Base-by-base conservation (phyloP, 495 filamentous ascomycete species). In the Rostrohypoxylon terebratum region DNA sequence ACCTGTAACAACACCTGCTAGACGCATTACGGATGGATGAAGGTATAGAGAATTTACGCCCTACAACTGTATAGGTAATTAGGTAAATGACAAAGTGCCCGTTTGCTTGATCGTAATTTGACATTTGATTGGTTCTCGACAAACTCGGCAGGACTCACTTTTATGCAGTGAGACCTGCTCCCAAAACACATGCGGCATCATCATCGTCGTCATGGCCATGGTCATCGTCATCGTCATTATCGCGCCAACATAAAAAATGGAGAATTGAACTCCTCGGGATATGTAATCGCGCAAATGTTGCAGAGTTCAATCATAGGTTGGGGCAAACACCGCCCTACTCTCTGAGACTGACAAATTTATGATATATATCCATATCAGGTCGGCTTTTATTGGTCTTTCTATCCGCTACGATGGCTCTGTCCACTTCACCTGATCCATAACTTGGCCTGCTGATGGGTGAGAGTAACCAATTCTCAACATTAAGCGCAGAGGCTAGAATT, bases 351-450 rank as follows among this genome's bases (percentile, higher is more conserved):
- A 71, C 31, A 21, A 8, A 66, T n/a, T 10, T 20, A 63, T 36
- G 33, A 34, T 16, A 25, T n/a, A 33, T 47, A 33, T 55, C 54
- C 9, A 59, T 28, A 59, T n/a, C 57, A 45, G 34, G 47, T 31
- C 47, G 51, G 44, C 59, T 63, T 71, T 71, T 60, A 63, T 71
- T 68, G 9, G 14, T 66, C 28, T 57, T 74, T 63, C 57, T 63
- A 59, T 36, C 53, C 28, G 10, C 74, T 68, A 83, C 31, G 83
- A 81, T 34, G 94, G 93, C 79, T 99, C 96, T 55, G 90, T 88
- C 96, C 96, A 99, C 83, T 98, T 94, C 64, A 98, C 94, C 81
- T 97, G 93, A 73, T 99, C 96, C 75, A 90, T 92, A 7, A 96
- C 88, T 57, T 89, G 83, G 25, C 87, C 86, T n/a, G 82, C 85